Evolutionary conservation across 2,329 filamentous ascomycete genomes (phyloP).

Genomic region (Epichloe baconii): DNA sequence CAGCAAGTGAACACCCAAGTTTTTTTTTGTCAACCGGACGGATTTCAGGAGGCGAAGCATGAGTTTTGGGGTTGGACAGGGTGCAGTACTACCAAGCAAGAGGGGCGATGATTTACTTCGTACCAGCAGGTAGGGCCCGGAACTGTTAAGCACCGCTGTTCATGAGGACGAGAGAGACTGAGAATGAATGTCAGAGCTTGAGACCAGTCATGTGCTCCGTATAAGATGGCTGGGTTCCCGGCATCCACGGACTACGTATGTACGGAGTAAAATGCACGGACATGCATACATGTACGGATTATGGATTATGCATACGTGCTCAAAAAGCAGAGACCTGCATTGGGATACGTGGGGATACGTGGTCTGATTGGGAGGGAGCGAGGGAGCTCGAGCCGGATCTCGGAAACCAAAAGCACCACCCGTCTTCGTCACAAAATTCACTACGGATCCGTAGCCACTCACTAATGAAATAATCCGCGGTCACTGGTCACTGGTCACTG

Average conservation of each 20-base stretch:
- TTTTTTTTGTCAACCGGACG: background rate
- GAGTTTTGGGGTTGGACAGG: background rate
- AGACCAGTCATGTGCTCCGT: too few relatives aligned
- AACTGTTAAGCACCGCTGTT: too few relatives aligned
- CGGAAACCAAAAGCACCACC: constrained; percentile 2
- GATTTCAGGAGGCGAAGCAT: background rate
- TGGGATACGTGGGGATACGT: constrained; percentile 6
- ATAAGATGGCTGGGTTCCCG: background rate
- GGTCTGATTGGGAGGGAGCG: constrained; percentile 8
- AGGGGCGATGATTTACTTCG: too few relatives aligned
- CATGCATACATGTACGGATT: background rate
- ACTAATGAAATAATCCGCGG: background rate
- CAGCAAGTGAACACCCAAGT: too few relatives aligned
- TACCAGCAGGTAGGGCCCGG: too few relatives aligned
- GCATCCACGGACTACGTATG: background rate
- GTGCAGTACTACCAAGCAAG: background rate
- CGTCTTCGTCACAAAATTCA: background rate
- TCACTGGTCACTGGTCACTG: too few relatives aligned
- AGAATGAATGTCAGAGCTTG: too few relatives aligned
- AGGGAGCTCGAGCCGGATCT: constrained; percentile 6
- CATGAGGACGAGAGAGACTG: too few relatives aligned
- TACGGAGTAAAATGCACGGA: background rate
- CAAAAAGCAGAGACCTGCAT: constrained; percentile 10
- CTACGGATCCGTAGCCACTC: background rate
- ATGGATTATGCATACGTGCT: background rate